phyloP scores from a whole-genome alignment of 257 asterid species.

The Nicotiana obtusifolia region DNA sequence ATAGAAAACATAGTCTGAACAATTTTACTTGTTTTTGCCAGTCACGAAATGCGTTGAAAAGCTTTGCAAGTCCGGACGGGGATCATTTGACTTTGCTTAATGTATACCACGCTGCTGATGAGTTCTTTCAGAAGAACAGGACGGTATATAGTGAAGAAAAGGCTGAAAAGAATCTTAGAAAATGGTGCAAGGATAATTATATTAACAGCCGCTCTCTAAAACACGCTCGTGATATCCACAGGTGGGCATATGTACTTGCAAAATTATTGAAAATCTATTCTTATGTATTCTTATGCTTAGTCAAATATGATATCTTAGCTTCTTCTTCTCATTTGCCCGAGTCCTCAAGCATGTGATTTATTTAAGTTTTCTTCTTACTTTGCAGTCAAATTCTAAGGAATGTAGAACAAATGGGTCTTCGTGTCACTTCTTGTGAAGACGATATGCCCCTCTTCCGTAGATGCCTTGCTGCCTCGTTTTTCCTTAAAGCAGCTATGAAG shows the following conservation, averaged over 20 bases:
- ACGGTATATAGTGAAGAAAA: slow-evolving; percentile 42
- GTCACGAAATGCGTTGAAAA: slow-evolving; percentile 74
- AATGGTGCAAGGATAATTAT: slow-evolving; percentile 93
- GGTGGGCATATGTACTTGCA: slow-evolving; percentile 34
- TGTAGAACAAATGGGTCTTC: slow-evolving; percentile 79
- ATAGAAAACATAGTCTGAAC: slow-evolving; percentile 19
- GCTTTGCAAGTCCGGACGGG: slow-evolving; percentile 82
- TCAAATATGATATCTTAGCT: background rate
- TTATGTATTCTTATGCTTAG: too few relatives aligned
- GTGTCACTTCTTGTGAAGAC: slow-evolving; percentile 72
- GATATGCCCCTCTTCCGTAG: slow-evolving; percentile 68
- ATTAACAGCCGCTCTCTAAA: slow-evolving; percentile 82
- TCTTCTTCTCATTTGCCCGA: background rate
- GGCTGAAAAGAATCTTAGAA: slow-evolving; percentile 77
- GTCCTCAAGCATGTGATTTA: background rate
- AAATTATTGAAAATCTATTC: background rate
- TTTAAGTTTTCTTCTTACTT: slow-evolving; percentile 15
- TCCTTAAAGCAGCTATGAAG: slow-evolving; percentile 91
- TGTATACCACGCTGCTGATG: slow-evolving; percentile 68
- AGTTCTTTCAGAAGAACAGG: slow-evolving; percentile 63
- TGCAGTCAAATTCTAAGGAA: slow-evolving; percentile 71
- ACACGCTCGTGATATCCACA: slow-evolving; percentile 92
- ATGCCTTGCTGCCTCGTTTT: slow-evolving; percentile 89
- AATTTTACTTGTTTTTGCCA: slow-evolving; percentile 21
- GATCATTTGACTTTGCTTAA: slow-evolving; percentile 87